Conservation (phyloP, 1,139 yeast species). For the Candida mesenterica region DNA sequence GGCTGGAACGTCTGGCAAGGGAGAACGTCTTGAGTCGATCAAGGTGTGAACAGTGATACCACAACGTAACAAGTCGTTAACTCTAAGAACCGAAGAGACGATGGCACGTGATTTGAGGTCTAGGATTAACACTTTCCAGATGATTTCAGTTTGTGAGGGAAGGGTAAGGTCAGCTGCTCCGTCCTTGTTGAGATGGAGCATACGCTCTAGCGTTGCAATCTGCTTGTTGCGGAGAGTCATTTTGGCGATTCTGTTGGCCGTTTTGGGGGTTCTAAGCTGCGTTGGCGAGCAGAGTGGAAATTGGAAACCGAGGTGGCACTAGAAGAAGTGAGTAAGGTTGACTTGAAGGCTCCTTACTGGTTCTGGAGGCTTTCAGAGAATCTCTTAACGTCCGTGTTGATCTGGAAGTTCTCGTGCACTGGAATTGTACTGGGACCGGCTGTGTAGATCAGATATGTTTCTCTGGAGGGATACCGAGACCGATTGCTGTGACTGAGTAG, state of each 20-base stretch:
- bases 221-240: constrained; percentile 28
- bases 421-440: too few species aligned
- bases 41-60: constrained; percentile 89
- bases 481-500: too few species aligned
- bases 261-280: too few species aligned
- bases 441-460: too few species aligned
- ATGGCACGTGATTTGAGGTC: constrained; percentile 81
- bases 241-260: not conserved
- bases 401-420: too few species aligned
- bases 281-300: too few species aligned
- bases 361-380: too few species aligned
- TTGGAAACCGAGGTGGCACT: too few species aligned
- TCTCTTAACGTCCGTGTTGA: too few species aligned
- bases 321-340: too few species aligned
- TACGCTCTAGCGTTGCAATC: constrained; percentile 64
- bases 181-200: constrained; percentile 76
- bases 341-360: too few species aligned
- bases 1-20: constrained; percentile 91
- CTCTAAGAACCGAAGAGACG: constrained; percentile 84
- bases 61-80: constrained; percentile 81
- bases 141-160: constrained; percentile 52
- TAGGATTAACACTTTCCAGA: constrained; percentile 92
- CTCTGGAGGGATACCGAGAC: too few species aligned
- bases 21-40: constrained; percentile 65
- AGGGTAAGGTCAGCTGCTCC: constrained; percentile 53